A percentile compares a stretch with the other conserved stretches of the same genome.
Conservation (phyloP, 139 green algal genomes). For the Diplosphaera chodatii region DNA sequence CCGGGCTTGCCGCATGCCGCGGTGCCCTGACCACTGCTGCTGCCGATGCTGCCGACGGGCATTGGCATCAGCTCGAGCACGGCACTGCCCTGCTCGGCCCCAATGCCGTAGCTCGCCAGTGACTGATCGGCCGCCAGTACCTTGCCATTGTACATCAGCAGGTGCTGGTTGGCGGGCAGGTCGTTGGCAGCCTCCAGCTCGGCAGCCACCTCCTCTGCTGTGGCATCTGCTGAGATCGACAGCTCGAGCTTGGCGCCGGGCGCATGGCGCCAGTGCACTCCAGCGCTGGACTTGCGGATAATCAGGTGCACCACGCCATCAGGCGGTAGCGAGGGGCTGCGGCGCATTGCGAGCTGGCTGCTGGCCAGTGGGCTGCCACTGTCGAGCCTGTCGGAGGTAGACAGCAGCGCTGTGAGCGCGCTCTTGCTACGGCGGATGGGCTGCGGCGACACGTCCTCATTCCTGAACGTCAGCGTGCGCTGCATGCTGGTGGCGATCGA, state of each 20-base stretch:
- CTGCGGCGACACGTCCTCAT: not conserved
- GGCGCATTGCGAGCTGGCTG: not conserved
- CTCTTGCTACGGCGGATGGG: not conserved
- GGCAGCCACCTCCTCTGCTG: conserved; percentile 25
- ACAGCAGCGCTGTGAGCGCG: not conserved
- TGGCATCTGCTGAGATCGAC: conserved; percentile 27
- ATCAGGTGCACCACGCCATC: conserved; percentile 9
- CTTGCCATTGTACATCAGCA: conserved; percentile 14
- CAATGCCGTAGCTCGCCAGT: conserved; percentile 15
- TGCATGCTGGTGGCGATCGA: conserved; percentile 5
- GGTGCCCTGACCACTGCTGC: conserved; percentile 1
- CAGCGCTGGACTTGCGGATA: not conserved
- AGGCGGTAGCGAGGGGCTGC: not conserved
- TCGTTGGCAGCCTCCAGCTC: conserved; percentile 28
- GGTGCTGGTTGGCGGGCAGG: conserved; percentile 7
- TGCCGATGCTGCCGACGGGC: not conserved
- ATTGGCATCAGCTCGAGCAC: conserved; percentile 32
- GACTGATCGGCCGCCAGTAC: not conserved
- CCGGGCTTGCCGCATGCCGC: conserved; percentile 15
- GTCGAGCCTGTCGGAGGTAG: no score
- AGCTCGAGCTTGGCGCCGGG: conserved; percentile 39
- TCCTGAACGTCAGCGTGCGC: not conserved
- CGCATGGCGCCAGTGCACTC: conserved; percentile 1
- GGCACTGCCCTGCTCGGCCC: not conserved
- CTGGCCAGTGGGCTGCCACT: not conserved